Conservation (phyloP, 108 stramenopile species). For the Conticribra weissflogii region DNA sequence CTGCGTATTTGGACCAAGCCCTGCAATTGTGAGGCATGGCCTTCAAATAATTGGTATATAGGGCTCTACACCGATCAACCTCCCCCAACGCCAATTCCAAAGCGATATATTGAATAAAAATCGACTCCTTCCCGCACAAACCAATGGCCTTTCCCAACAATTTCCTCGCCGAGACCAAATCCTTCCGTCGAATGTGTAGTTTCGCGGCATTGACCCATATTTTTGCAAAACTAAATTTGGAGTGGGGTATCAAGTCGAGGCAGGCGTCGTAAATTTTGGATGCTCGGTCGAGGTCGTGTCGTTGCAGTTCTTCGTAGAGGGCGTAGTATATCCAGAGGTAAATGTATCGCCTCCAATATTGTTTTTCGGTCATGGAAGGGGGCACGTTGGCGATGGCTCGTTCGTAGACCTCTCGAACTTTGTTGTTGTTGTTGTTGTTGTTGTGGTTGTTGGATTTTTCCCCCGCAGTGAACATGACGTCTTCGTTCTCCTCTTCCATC, state of each 20-base stretch:
- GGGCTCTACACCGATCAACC: constrained; percentile 94
- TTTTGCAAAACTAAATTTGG: constrained; percentile 94
- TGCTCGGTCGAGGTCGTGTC: constrained; percentile 78
- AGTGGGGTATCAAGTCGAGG: constrained; percentile 91
- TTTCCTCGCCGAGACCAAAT: constrained; percentile 91
- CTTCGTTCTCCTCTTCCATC: constrained; percentile 87
- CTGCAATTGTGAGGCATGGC: constrained; percentile 88
- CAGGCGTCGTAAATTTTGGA: constrained; percentile 91
- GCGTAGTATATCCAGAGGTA: constrained; percentile 99
- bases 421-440: constrained; percentile 12
- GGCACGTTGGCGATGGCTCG: constrained; percentile 93
- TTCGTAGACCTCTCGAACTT: constrained; percentile 93
- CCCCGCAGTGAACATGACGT: neutral
- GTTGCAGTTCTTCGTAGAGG: constrained; percentile 91
- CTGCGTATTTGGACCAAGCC: constrained; percentile 94
- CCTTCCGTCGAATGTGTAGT: constrained; percentile 89
- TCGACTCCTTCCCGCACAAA: constrained; percentile 90
- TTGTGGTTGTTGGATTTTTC: constrained; percentile 10
- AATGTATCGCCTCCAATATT: constrained; percentile 97
- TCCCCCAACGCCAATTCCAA: constrained; percentile 97
- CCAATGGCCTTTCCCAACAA: constrained; percentile 95
- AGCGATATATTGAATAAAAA: constrained; percentile 94
- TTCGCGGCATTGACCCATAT: constrained; percentile 97
- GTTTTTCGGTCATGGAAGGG: constrained; percentile 86
- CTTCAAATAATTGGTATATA: constrained; percentile 95